phyloP scores from a whole-genome alignment of 345 rosid genomes.

The Euphorbia tirucalli region DNA sequence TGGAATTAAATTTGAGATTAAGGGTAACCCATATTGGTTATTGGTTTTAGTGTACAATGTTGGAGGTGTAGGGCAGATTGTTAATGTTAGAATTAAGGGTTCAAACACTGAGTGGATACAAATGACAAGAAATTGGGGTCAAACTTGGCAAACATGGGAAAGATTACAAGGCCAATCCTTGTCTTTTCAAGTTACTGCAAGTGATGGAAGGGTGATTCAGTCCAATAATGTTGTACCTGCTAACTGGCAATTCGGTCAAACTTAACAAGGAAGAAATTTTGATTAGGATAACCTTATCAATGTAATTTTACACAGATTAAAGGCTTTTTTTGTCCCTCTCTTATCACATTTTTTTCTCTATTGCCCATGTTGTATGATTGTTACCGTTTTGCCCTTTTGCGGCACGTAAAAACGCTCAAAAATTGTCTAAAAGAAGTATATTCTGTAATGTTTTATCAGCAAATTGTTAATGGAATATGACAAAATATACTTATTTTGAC shows the following conservation, averaged over 20 bases:
- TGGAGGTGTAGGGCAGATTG: conserved; percentile 1
- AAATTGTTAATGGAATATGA: too few species aligned
- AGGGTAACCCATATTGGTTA: not conserved
- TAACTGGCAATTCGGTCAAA: conserved; percentile 1
- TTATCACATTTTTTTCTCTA: too few species aligned
- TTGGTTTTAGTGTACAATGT: not conserved
- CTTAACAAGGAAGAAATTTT: not conserved
- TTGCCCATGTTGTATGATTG: too few species aligned
- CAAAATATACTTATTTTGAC: too few species aligned
- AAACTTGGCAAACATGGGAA: not conserved
- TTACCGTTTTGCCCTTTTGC: too few species aligned
- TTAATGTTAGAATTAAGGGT: not conserved
- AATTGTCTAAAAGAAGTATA: too few species aligned
- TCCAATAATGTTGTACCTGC: not conserved
- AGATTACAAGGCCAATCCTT: not conserved
- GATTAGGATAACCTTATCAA: not conserved
- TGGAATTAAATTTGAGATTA: not conserved
- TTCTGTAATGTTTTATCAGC: too few species aligned
- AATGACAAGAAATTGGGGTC: conserved; percentile 1
- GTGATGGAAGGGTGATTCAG: not conserved
- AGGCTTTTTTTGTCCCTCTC: too few species aligned
- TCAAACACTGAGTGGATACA: not conserved
- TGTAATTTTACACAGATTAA: too few species aligned
- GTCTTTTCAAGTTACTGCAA: not conserved
- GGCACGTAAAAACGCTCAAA: too few species aligned